Conservation (phyloP, 192 early-diverging fungal genomes). For the Mortierella alpina region DNA sequence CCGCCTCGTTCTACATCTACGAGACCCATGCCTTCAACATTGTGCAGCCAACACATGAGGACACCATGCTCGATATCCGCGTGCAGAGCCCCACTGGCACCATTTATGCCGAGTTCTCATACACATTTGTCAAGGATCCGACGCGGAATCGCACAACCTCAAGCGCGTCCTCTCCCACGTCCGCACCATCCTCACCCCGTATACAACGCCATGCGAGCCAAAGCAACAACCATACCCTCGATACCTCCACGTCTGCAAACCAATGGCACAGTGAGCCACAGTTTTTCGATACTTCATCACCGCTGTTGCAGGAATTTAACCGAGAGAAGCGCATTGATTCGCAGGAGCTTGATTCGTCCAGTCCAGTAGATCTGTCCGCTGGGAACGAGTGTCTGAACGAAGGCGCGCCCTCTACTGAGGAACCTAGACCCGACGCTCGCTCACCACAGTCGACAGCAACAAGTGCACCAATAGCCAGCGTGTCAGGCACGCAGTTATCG, state of each 20-base stretch:
- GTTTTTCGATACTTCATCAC: too few species aligned
- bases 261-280: too few species aligned
- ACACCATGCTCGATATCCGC: conserved; percentile 32
- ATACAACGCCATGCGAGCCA: not conserved
- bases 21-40: conserved; percentile 22
- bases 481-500: conserved; percentile 3
- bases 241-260: not conserved
- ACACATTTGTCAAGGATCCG: conserved; percentile 19
- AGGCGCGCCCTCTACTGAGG: not conserved
- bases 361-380: too few species aligned
- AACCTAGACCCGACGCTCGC: not conserved
- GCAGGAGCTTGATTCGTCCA: too few species aligned
- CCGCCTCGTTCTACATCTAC: conserved; percentile 39
- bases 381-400: too few species aligned
- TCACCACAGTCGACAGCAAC: not conserved
- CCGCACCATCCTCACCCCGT: not conserved
- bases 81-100: conserved; percentile 26
- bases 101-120: conserved; percentile 30
- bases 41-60: conserved; percentile 28
- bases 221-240: not conserved
- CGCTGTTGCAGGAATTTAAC: too few species aligned
- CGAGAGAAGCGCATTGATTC: too few species aligned
- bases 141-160: not conserved
- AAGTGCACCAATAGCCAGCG: not conserved
- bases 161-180: not conserved